A percentile compares a stretch with the other conserved stretches of the same genome.
phyloP scores from a whole-genome alignment of 2,329 filamentous ascomycete species.

The Epichloe elymi region DNA sequence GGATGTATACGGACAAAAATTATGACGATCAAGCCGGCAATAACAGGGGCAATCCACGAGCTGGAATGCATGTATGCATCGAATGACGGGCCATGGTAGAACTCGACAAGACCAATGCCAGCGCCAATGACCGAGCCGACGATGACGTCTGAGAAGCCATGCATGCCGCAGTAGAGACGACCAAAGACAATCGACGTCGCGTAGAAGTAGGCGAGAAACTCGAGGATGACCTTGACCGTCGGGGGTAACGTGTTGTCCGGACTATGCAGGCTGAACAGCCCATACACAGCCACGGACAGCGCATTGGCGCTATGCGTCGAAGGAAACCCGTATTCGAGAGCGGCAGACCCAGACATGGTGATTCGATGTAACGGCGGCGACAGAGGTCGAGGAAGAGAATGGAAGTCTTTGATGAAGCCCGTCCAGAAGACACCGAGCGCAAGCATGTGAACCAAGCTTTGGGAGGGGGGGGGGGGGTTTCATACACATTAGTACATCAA shows the following conservation, averaged over 20 bases:
- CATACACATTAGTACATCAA: background rate
- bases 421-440: slow-evolving; percentile 74
- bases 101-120: slow-evolving; percentile 45
- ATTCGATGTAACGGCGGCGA: slow-evolving; percentile 88
- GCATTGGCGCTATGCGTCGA: slow-evolving; percentile 97
- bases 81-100: slow-evolving; percentile 46
- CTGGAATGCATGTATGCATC: slow-evolving; percentile 59
- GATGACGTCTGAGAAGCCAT: slow-evolving; percentile 86
- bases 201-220: slow-evolving; percentile 67
- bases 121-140: slow-evolving; percentile 68
- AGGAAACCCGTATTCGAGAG: slow-evolving; percentile 92
- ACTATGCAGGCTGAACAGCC: slow-evolving; percentile 54
- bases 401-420: slow-evolving; percentile 86
- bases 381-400: slow-evolving; percentile 80
- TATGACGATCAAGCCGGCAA: slow-evolving; percentile 54
- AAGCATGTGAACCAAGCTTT: slow-evolving; percentile 58
- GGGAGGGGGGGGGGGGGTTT: too few species aligned
- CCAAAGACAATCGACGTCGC: slow-evolving; percentile 81
- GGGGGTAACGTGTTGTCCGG: slow-evolving; percentile 51
- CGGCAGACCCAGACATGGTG: slow-evolving; percentile 92
- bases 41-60: slow-evolving; percentile 48
- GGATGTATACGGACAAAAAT: slow-evolving; percentile 79
- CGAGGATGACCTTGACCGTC: slow-evolving; percentile 47
- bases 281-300: slow-evolving; percentile 83
- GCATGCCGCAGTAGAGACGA: slow-evolving; percentile 95